phyloP scores from a whole-genome alignment of 768 basidiomycete species.

The Russula sp. region DNA sequence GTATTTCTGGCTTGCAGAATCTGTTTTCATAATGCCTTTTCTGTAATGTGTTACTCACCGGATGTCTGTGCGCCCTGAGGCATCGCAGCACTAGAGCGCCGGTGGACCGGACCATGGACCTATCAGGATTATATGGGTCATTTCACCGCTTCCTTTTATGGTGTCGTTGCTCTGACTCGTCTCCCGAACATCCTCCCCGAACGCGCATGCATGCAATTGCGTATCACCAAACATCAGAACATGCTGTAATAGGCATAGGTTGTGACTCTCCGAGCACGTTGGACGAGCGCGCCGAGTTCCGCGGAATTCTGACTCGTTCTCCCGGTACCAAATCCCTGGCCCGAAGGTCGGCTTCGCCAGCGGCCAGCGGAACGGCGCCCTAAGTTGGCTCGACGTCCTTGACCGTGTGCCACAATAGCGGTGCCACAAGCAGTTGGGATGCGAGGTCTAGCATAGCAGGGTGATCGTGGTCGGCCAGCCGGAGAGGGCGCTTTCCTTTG shows the following conservation, averaged over 20 bases:
- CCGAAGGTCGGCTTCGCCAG: background rate
- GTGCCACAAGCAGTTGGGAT: constrained; percentile 14
- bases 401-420: constrained; percentile 12
- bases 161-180: constrained; percentile 4
- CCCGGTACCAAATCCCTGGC: background rate
- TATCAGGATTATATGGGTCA: constrained; percentile 10
- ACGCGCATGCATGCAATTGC: background rate
- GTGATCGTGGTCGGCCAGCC: constrained; percentile 1
- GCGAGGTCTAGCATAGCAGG: constrained; percentile 8
- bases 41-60: background rate
- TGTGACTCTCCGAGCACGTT: background rate
- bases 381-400: background rate
- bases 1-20: background rate
- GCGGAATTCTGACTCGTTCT: background rate
- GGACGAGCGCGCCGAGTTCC: background rate
- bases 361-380: background rate
- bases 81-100: constrained; percentile 21
- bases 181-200: no score
- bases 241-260: background rate
- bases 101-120: background rate
- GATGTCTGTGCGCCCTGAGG: constrained; percentile 8
- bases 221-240: constrained; percentile 10
- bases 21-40: constrained; percentile 8
- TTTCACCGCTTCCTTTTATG: constrained; percentile 1
- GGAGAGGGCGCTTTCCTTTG: constrained; percentile 1